Base-by-base conservation (phyloP, 2,329 filamentous ascomycete genomes). In the Pseudogymnoascus sp. region DNA sequence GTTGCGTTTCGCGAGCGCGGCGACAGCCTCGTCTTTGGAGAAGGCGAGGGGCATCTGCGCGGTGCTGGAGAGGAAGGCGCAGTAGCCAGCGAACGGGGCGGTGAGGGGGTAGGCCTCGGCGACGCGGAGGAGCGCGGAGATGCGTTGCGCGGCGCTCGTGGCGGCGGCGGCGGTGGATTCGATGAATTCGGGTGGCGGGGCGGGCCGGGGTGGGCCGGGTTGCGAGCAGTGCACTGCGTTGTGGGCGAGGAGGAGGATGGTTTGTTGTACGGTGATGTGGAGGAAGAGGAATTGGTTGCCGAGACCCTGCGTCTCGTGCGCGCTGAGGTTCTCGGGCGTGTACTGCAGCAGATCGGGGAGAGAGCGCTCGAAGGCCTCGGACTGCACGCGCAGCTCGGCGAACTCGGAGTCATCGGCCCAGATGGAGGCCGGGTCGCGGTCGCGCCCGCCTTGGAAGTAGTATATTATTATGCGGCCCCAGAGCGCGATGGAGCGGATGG, bases 31-130 rank as follows among this genome's bases (percentile, higher is more conserved):
- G 67, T 96, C 93, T 66, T 91, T 90, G 3, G 91, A 95, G 72
- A 96, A 96, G 3, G 96, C 91, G 5, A 91, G 91, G 69, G 92
- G 89, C 22, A 98, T 90, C 71, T 98, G 95, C n/a, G 97, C 90
- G 0, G 91, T 96, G 61, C 91, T 95, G 1, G 93, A 93, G 22
- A 93, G 86, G 73, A 97, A 98, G 1, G 93, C 92, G 70, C 91
- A 96, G 74, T 98, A 99, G 1, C 95, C 93, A 1, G 92, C 90
- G 74, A 98, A 98, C 0, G 95, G 95, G 0, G 93, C 93, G 0
- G 92, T 88, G 6, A 98, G 84, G 65, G 89, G 86, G 72, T 93
- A 87, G 11, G 89, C 84, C 70, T 92, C 89, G 2, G 89, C 86
- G 68, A 96, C 91, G 68, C 88, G 87, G 60, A 98, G 84, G 53